A percentile compares a stretch with the other conserved stretches of the same genome.
phyloP scores from a whole-genome alignment of 305 asterid species.

The Fraxinus floribunda region DNA sequence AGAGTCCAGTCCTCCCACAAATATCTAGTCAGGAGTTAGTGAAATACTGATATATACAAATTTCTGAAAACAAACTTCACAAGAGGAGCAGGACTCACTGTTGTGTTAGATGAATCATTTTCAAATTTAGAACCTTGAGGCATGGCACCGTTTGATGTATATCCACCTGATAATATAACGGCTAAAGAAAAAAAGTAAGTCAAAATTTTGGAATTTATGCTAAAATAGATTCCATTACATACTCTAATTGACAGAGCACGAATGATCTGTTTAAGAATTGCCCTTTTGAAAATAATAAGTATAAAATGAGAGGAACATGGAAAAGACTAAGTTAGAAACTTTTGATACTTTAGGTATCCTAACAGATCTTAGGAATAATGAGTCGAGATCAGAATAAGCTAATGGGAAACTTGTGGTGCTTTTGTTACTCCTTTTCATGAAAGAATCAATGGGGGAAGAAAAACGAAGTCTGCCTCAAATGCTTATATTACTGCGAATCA shows the following conservation, averaged over 20 bases:
- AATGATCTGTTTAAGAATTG: background rate
- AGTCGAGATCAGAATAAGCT: background rate
- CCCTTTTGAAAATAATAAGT: background rate
- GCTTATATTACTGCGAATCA: background rate
- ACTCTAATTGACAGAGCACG: background rate
- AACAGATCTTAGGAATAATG: background rate
- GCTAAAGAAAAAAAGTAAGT: constrained; percentile 41
- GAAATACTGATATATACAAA: constrained; percentile 8
- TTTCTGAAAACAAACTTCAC: constrained; percentile 14
- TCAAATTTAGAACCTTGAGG: constrained; percentile 64
- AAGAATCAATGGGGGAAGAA: background rate
- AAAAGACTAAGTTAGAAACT: background rate
- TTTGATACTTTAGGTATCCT: background rate
- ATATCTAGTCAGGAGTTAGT: constrained; percentile 36
- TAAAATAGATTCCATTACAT: background rate
- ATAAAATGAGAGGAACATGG: background rate
- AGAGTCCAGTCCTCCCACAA: constrained; percentile 92
- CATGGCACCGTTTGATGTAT: constrained; percentile 57
- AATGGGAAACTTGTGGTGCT: background rate
- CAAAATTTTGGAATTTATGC: constrained; percentile 9
- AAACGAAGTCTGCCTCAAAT: background rate
- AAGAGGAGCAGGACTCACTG: constrained; percentile 60
- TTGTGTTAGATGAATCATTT: constrained; percentile 73
- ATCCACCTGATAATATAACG: constrained; percentile 74
- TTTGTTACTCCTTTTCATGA: background rate